Evolutionary conservation across 768 basidiomycete species (phyloP), one percentile per base, ranked within the genome.

Genomic region (Boletus rex-veris): DNA sequence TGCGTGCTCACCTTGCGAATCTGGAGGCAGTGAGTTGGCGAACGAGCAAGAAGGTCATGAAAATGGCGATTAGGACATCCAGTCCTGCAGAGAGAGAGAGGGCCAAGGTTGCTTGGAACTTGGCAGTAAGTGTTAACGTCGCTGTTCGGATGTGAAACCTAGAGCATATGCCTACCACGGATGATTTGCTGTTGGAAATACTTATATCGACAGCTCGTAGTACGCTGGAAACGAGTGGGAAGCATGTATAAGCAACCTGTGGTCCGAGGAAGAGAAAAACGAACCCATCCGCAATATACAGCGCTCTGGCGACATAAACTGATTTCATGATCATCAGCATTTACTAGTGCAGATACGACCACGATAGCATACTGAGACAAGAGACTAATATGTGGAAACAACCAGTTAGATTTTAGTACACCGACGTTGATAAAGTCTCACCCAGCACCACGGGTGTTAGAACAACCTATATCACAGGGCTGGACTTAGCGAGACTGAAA

Each of bases 21-120:
- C 1, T 0, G 7, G 41, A 12, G 5, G n/a, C 12, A 6, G n/a
- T 30, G 3, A 45, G 45, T 19, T 57, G 3, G 18, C 44, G 45
- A 18, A 45, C 1, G 12, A 62, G 48, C 7, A 62, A 35, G n/a
- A 24, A 51, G 0, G 44, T 50, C 24, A 63, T 16, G 39, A 24
- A 44, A 24, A 55, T 7, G 38, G 53, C 49, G 2, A 59, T 52
- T 16, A 50, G 2, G 5, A 59, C 8, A n/a, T 62, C 53, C 12
- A 50, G 26, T 6, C 4, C 57, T 1, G 57, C 57, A 4, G 39
- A 47, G 10, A 40, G 0, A 14, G 41, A 18, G n/a, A 55, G 4
- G 14, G 1, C 3, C 14, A 21, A 16, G 7, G 47, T 44, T 11
- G 7, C 18, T 3, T 47, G 1, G 5, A 0, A 3, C 58, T 59